Base-by-base conservation (phyloP, 2,329 filamentous ascomycete species). In the Capronia coronata region DNA sequence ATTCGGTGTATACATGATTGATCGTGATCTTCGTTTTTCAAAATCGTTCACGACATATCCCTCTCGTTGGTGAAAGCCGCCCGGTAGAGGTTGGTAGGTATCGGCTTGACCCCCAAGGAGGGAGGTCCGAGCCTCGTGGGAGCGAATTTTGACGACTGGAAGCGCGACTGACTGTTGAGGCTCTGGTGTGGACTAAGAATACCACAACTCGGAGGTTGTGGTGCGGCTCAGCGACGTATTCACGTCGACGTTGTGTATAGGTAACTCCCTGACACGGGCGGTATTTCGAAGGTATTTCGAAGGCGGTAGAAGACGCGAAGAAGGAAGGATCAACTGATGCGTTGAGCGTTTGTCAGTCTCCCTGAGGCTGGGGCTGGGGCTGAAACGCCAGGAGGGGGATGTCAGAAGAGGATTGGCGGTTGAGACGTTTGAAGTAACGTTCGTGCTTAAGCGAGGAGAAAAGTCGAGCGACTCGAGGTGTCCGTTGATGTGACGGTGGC, bases 1-100 rank as follows among this genome's bases (percentile, higher is more conserved):
- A 65, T 82, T 86, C 61, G 94, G 84, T 61, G 86, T 80, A 65
- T 89, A 91, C 73, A 90, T 80, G 48, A 38, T 38, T 8, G 53
- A 49, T 44, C 32, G 10, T 43, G 52, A 55, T 34, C 49, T 59
- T 27, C 55, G 51, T 23, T 46, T 50, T 22, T 54, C 49, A 38
- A 50, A 51, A 41, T 55, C 42, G 54, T 65, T 61, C 57, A 61
- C 18, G 65, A 70, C 57, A 67, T 76, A 70, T 55, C 68, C 75
- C 68, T 77, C 67, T 61, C 75, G 71, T 59, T 73, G 66, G 67
- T 77, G 73, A 63, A 71, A 77, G 18, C 69, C 74, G 45, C 69
- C 70, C 41, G 67, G 60, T 57, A 72, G 71, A 52, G 70, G 69
- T 48, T 72, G 67, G 63, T 73, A 74, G 34, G 72, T 71, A 62